Conservation (phyloP, 768 basidiomycete species). For the Termitomyces titanicus region DNA sequence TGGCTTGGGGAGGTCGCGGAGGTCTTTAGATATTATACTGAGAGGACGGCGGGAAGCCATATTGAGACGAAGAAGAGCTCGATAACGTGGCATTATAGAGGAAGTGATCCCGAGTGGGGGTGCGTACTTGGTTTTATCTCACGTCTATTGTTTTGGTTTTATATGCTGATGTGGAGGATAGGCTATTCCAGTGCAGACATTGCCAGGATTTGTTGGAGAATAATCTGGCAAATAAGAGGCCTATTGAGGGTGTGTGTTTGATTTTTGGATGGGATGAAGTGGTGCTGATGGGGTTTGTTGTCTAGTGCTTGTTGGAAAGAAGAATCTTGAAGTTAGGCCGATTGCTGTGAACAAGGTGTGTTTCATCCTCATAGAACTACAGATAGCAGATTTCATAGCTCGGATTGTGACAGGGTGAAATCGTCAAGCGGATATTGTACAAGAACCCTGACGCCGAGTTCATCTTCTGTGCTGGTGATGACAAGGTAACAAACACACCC, state of each 20-base stretch:
- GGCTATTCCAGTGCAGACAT: conserved; percentile 92
- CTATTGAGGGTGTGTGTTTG: conserved; percentile 74
- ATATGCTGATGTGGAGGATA: conserved; percentile 21
- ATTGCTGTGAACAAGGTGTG: conserved; percentile 87
- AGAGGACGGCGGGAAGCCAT: conserved; percentile 93
- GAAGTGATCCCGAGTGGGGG: conserved; percentile 95
- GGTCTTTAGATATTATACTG: conserved; percentile 95
- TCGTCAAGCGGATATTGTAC: conserved; percentile 92
- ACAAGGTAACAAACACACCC: conserved; percentile 59
- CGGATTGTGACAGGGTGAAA: conserved; percentile 65
- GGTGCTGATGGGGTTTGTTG: not conserved
- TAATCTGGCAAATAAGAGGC: conserved; percentile 86
- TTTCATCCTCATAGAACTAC: too few species aligned
- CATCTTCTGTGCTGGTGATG: conserved; percentile 96
- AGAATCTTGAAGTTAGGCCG: conserved; percentile 96
- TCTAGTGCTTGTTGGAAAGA: conserved; percentile 91
- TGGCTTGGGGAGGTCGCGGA: conserved; percentile 97
- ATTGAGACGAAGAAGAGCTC: conserved; percentile 97
- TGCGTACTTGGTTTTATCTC: conserved; percentile 33
- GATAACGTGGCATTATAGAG: conserved; percentile 97
- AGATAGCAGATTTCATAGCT: not conserved
- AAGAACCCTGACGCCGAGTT: conserved; percentile 92
- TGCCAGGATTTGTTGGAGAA: conserved; percentile 96
- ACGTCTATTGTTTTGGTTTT: not conserved
- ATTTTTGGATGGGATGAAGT: not conserved